Evolutionary conservation across 441 rosid species (phyloP), one percentile per base, ranked within the genome.

Genomic region (Arabidopsis hybrid): DNA sequence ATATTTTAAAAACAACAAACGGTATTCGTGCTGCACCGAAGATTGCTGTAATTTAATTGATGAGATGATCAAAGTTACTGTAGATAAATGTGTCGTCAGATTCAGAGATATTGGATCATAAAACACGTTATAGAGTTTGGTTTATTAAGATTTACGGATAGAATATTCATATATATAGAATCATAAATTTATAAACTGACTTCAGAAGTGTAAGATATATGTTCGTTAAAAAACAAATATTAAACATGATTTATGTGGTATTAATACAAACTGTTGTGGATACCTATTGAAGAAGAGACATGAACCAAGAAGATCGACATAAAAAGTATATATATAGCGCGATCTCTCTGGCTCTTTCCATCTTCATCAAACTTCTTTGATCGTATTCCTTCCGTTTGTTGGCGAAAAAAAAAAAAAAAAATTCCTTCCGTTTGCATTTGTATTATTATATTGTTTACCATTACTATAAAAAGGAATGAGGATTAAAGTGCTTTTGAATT

Each of bases 1-100:
- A 63, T 39, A 26, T 10, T 51, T 18, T 34, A 17, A 51, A 58
- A 13, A 45, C 21, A 46, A 16, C 68, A n/a, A 71, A 71, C 68
- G 68, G 12, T 61, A 29, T 40, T 38, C 63, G 60, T 17, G 29
- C 11, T 31, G 32, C 13, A 8, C 52, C 1, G 6, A 6, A 47
- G 6, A n/a, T 47, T 60, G 1, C 1, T 70, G 39, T 46, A 18
- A n/a, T 18, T 36, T 69, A 31, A 52, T 40, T 14, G 31, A 5
- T n/a, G 8, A 5, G 12, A 49, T 16, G 12, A 17, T 17, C 1
- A 2, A 2, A 47, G 4, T 46, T 45, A 14, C 51, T 46, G 17
- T 16, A 14, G 9, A 46, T 14, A 10, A 11, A 46, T 46, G 51
- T 46, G 8, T 16, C 10, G 10, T 47, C 21, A 14, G 52, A 1